These are phyloP conservation scores for Apophysomyces ossiformis DNA, from an alignment of 371 early-diverging fungal species.

Conservation along the genomic window DNA sequence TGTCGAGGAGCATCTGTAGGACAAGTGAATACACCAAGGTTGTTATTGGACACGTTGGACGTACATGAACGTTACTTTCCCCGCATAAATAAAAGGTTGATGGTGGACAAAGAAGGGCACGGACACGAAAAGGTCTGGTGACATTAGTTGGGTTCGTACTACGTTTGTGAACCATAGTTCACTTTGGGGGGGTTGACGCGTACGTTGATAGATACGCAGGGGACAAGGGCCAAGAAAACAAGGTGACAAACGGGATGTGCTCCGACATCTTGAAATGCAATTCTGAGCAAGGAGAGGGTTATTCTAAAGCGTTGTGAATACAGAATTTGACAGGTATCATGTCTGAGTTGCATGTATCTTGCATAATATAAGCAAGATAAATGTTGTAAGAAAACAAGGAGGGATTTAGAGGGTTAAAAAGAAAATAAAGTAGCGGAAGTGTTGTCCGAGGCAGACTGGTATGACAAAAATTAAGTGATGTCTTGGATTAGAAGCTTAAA, in stretches of 20 bases:
- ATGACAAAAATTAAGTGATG: conserved; percentile 6
- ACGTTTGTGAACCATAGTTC: neutral
- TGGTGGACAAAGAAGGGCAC: conserved; percentile 8
- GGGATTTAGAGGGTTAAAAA: neutral
- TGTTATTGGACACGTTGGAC: neutral
- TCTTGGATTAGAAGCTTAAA: neutral
- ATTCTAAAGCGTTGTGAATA: neutral
- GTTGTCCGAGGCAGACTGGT: conserved; percentile 3
- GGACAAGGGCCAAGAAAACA: neutral
- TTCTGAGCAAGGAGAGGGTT: conserved; percentile 1
- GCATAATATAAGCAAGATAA: neutral
- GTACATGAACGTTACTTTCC: conserved; percentile 7
- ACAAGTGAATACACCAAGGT: neutral
- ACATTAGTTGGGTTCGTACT: neutral
- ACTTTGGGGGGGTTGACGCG: neutral
- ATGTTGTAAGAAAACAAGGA: neutral
- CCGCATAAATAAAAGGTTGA: neutral
- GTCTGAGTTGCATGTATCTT: conserved; percentile 5
- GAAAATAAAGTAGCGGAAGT: neutral
- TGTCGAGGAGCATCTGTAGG: neutral
- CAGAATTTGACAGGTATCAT: conserved; percentile 6
- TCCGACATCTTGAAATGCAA: conserved; percentile 2
- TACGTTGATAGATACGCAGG: neutral
- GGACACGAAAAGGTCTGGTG: conserved; percentile 6
- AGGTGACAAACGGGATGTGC: conserved; percentile 8